Evolutionary conservation across 305 asterid species (phyloP).

Genomic region (Solanum chacoense): DNA sequence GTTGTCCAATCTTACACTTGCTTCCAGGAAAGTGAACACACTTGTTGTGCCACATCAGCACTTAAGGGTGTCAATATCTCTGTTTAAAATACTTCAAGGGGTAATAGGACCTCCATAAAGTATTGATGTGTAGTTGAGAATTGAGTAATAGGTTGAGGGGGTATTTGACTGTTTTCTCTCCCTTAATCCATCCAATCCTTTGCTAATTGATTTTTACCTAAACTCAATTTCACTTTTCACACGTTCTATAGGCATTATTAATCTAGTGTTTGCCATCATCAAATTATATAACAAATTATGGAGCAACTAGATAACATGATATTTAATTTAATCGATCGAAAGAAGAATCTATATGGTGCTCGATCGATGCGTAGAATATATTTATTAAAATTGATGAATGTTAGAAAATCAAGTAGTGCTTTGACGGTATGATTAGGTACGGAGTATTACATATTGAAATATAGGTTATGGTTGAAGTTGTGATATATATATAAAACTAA

Average conservation of each 20-base stretch:
- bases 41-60: too few relatives aligned
- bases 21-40: too few relatives aligned
- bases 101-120: too few relatives aligned
- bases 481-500: neutral
- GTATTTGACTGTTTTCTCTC: too few relatives aligned
- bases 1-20: too few relatives aligned
- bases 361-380: neutral
- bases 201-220: neutral
- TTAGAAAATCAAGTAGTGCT: neutral
- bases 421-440: neutral
- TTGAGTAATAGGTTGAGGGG: too few relatives aligned
- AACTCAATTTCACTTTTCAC: neutral
- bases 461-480: neutral
- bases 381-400: neutral
- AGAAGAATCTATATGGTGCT: neutral
- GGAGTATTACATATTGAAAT: neutral
- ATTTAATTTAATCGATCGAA: neutral
- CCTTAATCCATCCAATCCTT: neutral
- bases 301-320: neutral
- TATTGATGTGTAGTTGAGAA: too few relatives aligned
- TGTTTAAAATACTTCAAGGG: too few relatives aligned
- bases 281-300: neutral
- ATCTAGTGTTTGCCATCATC: neutral
- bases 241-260: neutral
- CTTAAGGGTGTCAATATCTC: too few relatives aligned